These are phyloP conservation scores for Vicia sativa DNA, from an alignment of 306 rosid genomes.

Conservation along the genomic window DNA sequence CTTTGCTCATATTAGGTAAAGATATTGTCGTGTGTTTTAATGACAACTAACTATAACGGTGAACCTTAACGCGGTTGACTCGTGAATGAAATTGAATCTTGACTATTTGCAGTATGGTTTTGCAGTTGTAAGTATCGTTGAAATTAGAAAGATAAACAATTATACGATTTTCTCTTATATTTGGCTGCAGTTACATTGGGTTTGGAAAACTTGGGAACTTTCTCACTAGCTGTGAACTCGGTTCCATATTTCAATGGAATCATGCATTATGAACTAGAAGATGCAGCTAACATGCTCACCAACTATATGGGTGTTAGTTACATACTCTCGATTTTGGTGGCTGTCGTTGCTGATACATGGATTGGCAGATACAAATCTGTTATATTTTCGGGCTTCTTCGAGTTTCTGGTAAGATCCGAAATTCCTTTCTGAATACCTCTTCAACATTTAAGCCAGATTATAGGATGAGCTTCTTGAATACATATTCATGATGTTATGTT, in stretches of 20 bases:
- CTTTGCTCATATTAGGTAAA: conserved; percentile 51
- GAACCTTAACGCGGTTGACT: background rate
- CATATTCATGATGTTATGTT: background rate
- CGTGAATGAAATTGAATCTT: no score
- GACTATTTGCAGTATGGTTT: no score
- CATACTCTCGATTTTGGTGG: conserved; percentile 69
- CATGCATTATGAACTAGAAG: conserved; percentile 72
- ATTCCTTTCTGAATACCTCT: background rate
- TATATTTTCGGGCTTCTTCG: conserved; percentile 58
- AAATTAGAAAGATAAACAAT: no score
- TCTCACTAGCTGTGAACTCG: conserved; percentile 83
- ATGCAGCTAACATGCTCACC: conserved; percentile 85
- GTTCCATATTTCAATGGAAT: conserved; percentile 63
- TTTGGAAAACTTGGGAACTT: conserved; percentile 75
- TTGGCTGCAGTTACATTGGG: conserved; percentile 54
- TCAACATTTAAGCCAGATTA: background rate
- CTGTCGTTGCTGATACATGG: conserved; percentile 71
- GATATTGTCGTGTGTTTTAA: background rate
- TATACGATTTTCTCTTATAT: background rate
- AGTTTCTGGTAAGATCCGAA: conserved; percentile 60
- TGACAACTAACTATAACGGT: background rate
- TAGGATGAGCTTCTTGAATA: background rate
- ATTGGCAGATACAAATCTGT: conserved; percentile 71
- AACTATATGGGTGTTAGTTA: conserved; percentile 75
- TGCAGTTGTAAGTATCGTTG: no score